Evolutionary conservation across 208 protist genomes (phyloP).

Genomic region (Trypanosoma theileri): DNA sequence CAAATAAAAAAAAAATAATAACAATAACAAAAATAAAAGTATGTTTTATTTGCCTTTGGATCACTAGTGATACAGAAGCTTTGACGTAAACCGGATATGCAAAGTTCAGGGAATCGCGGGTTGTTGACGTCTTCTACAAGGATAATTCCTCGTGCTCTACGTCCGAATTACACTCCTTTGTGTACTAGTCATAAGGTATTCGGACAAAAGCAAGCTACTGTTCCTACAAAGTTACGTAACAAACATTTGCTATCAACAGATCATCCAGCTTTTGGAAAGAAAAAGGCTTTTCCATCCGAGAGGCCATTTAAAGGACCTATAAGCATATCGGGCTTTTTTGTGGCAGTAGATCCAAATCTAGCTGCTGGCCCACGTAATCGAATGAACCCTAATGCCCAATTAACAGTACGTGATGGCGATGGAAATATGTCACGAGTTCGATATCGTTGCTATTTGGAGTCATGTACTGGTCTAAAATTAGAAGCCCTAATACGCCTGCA

Average conservation of each 20-base stretch:
- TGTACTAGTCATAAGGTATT: conserved; percentile 69
- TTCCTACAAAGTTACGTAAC: conserved; percentile 20
- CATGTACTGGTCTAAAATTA: conserved; percentile 59
- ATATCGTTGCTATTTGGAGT: conserved; percentile 73
- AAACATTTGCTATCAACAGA: conserved; percentile 56
- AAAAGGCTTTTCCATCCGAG: conserved; percentile 41
- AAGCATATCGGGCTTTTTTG: conserved; percentile 77
- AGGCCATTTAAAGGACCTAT: conserved; percentile 68
- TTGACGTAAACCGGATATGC: not conserved
- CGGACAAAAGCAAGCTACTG: conserved; percentile 58
- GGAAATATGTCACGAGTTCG: conserved; percentile 76
- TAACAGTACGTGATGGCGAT: conserved; percentile 67
- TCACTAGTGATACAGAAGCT: not conserved
- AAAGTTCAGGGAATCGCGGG: not conserved
- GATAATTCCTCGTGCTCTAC: conserved; percentile 31
- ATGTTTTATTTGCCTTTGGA: not conserved
- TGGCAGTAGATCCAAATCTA: conserved; percentile 76
- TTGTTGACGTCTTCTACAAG: not conserved
- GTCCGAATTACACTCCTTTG: conserved; percentile 41
- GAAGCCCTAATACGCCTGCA: conserved; percentile 77
- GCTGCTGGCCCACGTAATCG: conserved; percentile 44
- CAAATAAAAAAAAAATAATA: too few species aligned
- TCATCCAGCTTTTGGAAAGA: conserved; percentile 71
- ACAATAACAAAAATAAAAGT: too few species aligned
- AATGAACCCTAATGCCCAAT: conserved; percentile 86